Conservation (phyloP, 1,284 basidiomycete genomes). For the Inonotus hispidus region DNA sequence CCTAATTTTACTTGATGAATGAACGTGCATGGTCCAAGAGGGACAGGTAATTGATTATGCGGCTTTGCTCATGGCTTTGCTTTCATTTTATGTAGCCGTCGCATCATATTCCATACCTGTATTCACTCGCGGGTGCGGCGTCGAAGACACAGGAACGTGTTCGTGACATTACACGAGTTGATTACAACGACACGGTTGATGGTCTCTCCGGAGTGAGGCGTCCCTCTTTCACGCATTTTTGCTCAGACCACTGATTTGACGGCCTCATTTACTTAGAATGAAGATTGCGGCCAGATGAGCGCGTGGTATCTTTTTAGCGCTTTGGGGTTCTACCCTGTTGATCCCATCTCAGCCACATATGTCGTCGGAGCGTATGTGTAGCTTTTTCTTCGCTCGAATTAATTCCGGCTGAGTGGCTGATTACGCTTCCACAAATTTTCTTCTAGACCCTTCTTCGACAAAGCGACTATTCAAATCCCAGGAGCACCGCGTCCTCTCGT, state of each 20-base stretch:
- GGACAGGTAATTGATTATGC: neutral
- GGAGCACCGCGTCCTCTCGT: constrained; percentile 35
- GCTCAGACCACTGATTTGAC: neutral
- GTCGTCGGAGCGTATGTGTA: constrained; percentile 58
- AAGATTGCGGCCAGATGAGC: constrained; percentile 88
- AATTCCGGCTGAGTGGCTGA: constrained; percentile 19
- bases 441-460: constrained; percentile 64
- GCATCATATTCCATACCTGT: constrained; percentile 81
- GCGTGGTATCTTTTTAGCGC: constrained; percentile 83
- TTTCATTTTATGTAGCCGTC: constrained; percentile 46
- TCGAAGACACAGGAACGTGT: constrained; percentile 68
- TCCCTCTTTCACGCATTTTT: neutral
- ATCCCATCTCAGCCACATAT: constrained; percentile 71
- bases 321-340: constrained; percentile 83
- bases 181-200: constrained; percentile 65
- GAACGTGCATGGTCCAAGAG: neutral
- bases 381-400: constrained; percentile 19
- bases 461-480: constrained; percentile 52
- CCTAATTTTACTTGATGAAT: neutral
- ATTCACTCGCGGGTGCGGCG: constrained; percentile 64
- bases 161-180: constrained; percentile 51
- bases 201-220: constrained; percentile 61
- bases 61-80: too few species aligned
- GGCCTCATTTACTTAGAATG: constrained; percentile 48
- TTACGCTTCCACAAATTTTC: too few species aligned